Evolutionary conservation across 257 asterid genomes (phyloP), one percentile per base, ranked within the genome.

Genomic region (Solanum neorickii): DNA sequence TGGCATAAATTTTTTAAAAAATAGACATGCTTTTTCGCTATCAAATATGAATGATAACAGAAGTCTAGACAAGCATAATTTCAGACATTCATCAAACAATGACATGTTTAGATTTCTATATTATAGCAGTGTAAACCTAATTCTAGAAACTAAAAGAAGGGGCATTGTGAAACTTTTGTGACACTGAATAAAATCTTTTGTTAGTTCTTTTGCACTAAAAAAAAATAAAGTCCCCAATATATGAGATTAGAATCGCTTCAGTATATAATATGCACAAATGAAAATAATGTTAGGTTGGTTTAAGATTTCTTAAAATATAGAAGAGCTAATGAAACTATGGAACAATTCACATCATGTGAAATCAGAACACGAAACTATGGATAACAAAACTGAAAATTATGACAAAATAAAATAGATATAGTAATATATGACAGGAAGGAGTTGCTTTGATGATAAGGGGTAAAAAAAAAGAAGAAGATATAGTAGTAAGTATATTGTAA

Each of bases 161-260:
- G 82, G 25, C 68, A 14, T 46, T 9, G 41, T 27, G 47, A 66
- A 87, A 86, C 89, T 41, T 91, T 91, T 94, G 94, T 97, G 91
- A 83, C 72, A 42, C n/a, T 25, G 73, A 74, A 68, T 46, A 29
- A 9, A 83, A 73, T 23, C 80, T 21, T 46, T 7, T 39, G 49
- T 82, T 47, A 85, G 84, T 9, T 62, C 47, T 69, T 31, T 23
- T 73, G 35, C 12, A 35, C 68, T 69, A 25, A 78, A 20, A 47
- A 70, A 31, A 74, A 41, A 86, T 41, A 47, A 46, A 27, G 39
- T 25, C 3, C 37, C 84, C 1, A 73, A 12, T 66, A 46, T 16
- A 16, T 47, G 37, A 62, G 29, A 44, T 42, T 60, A 74, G 27
- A 11, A 18, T 25, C 9, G 16, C 11, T 16, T 35, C 9, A 44